These are phyloP conservation scores for Vinca minor DNA, from an alignment of 257 asterid species.

Conservation along the genomic window DNA sequence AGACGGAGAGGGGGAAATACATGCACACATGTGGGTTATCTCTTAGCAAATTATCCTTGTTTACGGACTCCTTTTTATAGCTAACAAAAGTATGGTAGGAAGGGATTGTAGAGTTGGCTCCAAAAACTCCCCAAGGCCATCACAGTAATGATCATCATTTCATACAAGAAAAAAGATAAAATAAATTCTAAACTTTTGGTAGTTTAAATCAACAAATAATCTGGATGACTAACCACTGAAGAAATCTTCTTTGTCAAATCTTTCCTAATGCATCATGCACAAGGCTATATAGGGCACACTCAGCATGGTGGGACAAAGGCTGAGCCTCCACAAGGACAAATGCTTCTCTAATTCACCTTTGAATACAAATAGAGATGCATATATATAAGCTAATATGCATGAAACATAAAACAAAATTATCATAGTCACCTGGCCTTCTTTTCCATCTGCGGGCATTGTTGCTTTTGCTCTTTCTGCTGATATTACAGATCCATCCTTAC, in stretches of 20 bases:
- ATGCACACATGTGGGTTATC: too few relatives aligned
- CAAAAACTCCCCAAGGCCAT: not conserved
- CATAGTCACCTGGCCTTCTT: conserved; percentile 52
- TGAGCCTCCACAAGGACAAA: not conserved
- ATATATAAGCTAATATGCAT: not conserved
- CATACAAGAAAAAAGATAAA: too few relatives aligned
- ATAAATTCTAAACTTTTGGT: too few relatives aligned
- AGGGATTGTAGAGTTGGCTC: not conserved
- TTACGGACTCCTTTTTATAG: too few relatives aligned
- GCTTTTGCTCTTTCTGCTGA: conserved; percentile 28
- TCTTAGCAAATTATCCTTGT: too few relatives aligned
- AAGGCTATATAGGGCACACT: not conserved
- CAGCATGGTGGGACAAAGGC: not conserved
- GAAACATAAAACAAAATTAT: not conserved
- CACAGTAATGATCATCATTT: not conserved
- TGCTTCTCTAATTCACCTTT: not conserved
- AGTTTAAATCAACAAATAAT: too few relatives aligned
- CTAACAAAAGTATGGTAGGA: not conserved
- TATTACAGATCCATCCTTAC: conserved; percentile 35
- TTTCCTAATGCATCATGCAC: not conserved
- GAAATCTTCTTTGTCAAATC: not conserved
- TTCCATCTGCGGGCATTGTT: conserved; percentile 40
- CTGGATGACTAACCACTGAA: not conserved
- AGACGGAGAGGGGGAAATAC: too few relatives aligned
- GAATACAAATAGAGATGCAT: not conserved